Evolutionary conservation across 2,329 filamentous ascomycete species (phyloP).

Genomic region (Amesomyces nigricolor): DNA sequence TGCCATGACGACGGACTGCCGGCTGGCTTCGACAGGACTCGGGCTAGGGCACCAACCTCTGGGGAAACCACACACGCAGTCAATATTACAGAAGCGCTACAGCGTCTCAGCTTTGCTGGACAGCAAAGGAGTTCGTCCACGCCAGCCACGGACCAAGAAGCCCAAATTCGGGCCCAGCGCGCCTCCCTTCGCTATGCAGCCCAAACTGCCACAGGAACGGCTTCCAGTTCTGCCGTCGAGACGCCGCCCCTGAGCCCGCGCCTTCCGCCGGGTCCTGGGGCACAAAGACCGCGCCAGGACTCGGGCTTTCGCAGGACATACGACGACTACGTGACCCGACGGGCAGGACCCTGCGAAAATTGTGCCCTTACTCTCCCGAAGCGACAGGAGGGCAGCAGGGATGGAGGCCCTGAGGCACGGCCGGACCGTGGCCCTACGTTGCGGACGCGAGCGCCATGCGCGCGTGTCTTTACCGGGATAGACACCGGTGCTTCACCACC

Average conservation of each 20-base stretch:
- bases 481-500: slow-evolving; percentile 48
- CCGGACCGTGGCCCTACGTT: slow-evolving; percentile 44
- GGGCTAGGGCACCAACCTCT: slow-evolving; percentile 36
- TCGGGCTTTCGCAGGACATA: slow-evolving; percentile 59
- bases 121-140: slow-evolving; percentile 39
- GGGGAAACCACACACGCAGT: slow-evolving; percentile 31
- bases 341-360: slow-evolving; percentile 61
- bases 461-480: slow-evolving; percentile 43
- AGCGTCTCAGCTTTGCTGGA: slow-evolving; percentile 40
- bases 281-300: slow-evolving; percentile 41
- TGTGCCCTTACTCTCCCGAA: slow-evolving; percentile 61
- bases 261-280: slow-evolving; percentile 31
- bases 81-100: slow-evolving; percentile 42
- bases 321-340: slow-evolving; percentile 59
- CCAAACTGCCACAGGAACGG: slow-evolving; percentile 27
- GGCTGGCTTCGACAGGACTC: slow-evolving; percentile 32
- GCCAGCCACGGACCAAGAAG: slow-evolving; percentile 42
- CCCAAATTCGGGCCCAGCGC: slow-evolving; percentile 34
- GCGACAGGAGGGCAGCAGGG: slow-evolving; percentile 36
- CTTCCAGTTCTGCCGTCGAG: slow-evolving; percentile 40
- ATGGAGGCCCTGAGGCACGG: slow-evolving; percentile 34
- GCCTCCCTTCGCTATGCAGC: slow-evolving; percentile 38
- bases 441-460: slow-evolving; percentile 55
- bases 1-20: slow-evolving; percentile 47
- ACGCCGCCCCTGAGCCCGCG: slow-evolving; percentile 55